These are phyloP conservation scores for Solanum ahanhuiri DNA, from an alignment of 257 asterid genomes.

Conservation along the genomic window DNA sequence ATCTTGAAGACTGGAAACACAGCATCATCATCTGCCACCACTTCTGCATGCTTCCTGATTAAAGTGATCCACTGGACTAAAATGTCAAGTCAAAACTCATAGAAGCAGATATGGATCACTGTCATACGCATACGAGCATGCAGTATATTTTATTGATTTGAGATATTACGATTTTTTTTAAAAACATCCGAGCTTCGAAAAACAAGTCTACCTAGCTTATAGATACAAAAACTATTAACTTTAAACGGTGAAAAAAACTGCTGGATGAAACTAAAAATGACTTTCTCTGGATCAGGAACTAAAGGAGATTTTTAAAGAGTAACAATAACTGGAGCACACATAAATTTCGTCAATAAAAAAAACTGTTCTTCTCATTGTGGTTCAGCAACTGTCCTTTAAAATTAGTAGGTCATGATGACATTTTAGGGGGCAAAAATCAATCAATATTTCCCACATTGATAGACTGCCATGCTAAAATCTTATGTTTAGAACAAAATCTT, in stretches of 20 bases:
- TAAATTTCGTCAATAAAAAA: neutral
- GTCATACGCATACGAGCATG: neutral
- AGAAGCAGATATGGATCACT: neutral
- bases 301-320: neutral
- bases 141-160: neutral
- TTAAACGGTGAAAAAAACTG: neutral
- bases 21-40: conserved; percentile 61
- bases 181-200: neutral
- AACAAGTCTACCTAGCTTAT: neutral
- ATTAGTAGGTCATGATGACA: neutral
- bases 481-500: neutral
- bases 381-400: neutral
- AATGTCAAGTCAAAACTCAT: neutral
- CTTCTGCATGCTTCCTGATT: conserved; percentile 68
- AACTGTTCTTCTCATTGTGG: neutral
- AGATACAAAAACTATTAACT: neutral
- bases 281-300: neutral
- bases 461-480: neutral
- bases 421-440: neutral
- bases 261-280: neutral
- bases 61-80: conserved; percentile 82
- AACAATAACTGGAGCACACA: neutral
- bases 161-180: fast-evolving
- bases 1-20: conserved; percentile 55
- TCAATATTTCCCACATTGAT: neutral